phyloP scores from a whole-genome alignment of 495 filamentous ascomycete species.

The Acidomyces sp. region DNA sequence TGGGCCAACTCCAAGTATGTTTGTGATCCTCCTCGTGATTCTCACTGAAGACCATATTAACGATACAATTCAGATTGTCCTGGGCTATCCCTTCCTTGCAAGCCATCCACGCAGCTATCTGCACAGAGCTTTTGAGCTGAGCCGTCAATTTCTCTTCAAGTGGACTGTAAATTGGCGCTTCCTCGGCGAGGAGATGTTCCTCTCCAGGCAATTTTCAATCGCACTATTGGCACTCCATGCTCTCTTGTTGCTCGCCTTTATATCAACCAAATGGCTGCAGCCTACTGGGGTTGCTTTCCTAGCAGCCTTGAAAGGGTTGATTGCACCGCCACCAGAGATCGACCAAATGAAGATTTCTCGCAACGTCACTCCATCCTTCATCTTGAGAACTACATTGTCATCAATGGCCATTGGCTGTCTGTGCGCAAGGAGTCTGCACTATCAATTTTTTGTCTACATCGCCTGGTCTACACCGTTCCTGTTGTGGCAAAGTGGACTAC shows the following conservation, averaged over 20 bases:
- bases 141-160: slow-evolving; percentile 80
- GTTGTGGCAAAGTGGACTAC: slow-evolving; percentile 66
- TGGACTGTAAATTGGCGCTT: slow-evolving; percentile 99
- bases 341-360: slow-evolving; percentile 31
- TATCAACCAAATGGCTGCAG: slow-evolving; percentile 41
- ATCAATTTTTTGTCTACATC: slow-evolving; percentile 92
- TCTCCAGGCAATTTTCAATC: slow-evolving; percentile 60
- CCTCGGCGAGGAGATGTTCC: slow-evolving; percentile 65
- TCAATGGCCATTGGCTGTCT: slow-evolving; percentile 76
- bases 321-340: slow-evolving; percentile 38
- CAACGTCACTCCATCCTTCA: slow-evolving; percentile 56
- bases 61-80: slow-evolving; percentile 34
- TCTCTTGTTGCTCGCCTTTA: slow-evolving; percentile 50
- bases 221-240: slow-evolving; percentile 55
- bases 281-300: slow-evolving; percentile 35
- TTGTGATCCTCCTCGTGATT: background rate
- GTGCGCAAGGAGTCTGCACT: slow-evolving; percentile 83
- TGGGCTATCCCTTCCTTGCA: slow-evolving; percentile 66
- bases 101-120: slow-evolving; percentile 58
- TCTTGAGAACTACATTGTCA: slow-evolving; percentile 64
- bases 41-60: background rate
- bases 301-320: slow-evolving; percentile 37
- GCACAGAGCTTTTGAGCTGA: slow-evolving; percentile 73
- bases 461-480: slow-evolving; percentile 87
- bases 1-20: slow-evolving; percentile 57